Evolutionary conservation across 371 early-diverging fungal species (phyloP), one percentile per base, ranked within the genome.

Genomic region (Dinochytrium kinnereticum): DNA sequence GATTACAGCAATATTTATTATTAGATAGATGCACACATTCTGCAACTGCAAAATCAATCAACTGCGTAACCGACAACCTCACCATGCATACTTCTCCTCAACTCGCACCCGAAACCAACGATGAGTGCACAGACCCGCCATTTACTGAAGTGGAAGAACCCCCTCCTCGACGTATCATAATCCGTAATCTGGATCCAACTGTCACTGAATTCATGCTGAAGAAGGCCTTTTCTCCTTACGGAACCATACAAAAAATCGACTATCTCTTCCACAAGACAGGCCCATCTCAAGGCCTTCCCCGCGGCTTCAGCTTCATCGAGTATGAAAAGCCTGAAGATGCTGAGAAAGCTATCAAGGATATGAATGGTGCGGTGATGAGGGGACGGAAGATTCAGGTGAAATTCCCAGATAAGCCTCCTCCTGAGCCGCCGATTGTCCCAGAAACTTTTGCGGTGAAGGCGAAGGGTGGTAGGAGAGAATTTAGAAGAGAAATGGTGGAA

Each of bases 241-340:
- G 80, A 50, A 15, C 37, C 7, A 73, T 82, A 44, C 40, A 68
- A 21, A 69, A 73, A 33, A 69, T 82, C 57, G 79, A 80, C 53
- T 80, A 68, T 67, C 78, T 78, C 28, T 80, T 74, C 74, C 79
- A 82, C 73, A 72, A 78, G 30, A 44, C 49, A n/a, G 83, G 83
- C 3, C 78, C 83, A 0, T 50, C 49, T 13, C 49, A 66, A 34
- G 83, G 83, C n/a, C 70, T 74, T 33, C 80, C 80, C 30, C 64
- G 78, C 31, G 80, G 80, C 30, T 80, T 72, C 44, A 74, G 77
- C 38, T 82, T 82, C 64, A 21, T 82, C 2, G 77, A 78, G 40
- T 78, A 68, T 53, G 40, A 67, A 50, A 53, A 36, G 24, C 33
- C 2, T 13, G 65, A 33, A 7, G 26, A 21, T 30, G 51, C 61